Conservation (phyloP, 108 stramenopile genomes). For the Cyclotella kingstonii region DNA sequence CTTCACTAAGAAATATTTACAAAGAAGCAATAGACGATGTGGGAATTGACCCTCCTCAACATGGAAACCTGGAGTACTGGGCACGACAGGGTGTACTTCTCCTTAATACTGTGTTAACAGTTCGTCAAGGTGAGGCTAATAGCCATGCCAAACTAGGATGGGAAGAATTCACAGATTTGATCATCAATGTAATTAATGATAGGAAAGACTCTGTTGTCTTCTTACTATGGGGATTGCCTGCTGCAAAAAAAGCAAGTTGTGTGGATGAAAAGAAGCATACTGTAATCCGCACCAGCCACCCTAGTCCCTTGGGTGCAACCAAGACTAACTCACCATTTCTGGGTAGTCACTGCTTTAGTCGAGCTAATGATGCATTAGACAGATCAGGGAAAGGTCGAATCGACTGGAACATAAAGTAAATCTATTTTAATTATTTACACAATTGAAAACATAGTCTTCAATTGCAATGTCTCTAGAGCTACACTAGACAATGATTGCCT, state of each 20-base stretch:
- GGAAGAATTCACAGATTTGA: constrained; percentile 92
- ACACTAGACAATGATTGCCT: too few relatives aligned
- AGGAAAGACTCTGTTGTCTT: constrained; percentile 76
- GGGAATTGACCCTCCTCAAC: constrained; percentile 47
- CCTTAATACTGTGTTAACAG: constrained; percentile 96
- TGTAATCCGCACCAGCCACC: constrained; percentile 65
- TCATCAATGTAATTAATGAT: constrained; percentile 61
- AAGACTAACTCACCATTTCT: constrained; percentile 81
- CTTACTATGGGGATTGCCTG: constrained; percentile 98
- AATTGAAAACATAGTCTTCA: too few relatives aligned
- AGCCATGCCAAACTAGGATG: constrained; percentile 92
- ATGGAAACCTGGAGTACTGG: constrained; percentile 83
- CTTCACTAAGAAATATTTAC: constrained; percentile 93
- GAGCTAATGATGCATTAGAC: constrained; percentile 60
- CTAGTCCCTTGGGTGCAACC: constrained; percentile 74
- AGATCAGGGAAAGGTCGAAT: constrained; percentile 59
- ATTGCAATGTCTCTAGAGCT: too few relatives aligned
- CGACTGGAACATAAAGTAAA: constrained; percentile 69
- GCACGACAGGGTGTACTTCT: constrained; percentile 95
- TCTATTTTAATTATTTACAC: too few relatives aligned
- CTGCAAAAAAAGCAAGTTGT: constrained; percentile 62
- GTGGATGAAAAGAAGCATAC: constrained; percentile 53
- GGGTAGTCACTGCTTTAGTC: constrained; percentile 71
- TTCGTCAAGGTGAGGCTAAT: constrained; percentile 85
- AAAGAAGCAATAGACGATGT: constrained; percentile 73